A percentile compares a stretch with the other conserved stretches of the same genome.
phyloP scores from a whole-genome alignment of 768 basidiomycete species.

The Artomyces pyxidatus region DNA sequence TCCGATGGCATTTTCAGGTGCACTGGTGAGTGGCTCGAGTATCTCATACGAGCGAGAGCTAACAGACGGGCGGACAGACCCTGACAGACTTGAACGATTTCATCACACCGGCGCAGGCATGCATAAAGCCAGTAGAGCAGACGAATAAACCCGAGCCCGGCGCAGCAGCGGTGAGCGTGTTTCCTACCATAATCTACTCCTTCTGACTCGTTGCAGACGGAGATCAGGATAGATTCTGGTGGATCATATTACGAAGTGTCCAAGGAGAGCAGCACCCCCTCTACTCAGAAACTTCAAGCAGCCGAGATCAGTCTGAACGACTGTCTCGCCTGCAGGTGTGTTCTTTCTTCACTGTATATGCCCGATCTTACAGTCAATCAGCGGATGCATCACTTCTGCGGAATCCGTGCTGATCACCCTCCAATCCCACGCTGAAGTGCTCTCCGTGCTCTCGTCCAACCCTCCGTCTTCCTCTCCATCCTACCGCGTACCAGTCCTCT shows the following conservation, averaged over 20 bases:
- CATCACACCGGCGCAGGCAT: constrained; percentile 91
- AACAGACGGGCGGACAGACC: constrained; percentile 39
- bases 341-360: constrained; percentile 8
- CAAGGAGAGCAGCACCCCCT: constrained; percentile 20
- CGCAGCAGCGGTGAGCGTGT: constrained; percentile 33
- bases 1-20: constrained; percentile 1
- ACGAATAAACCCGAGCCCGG: constrained; percentile 33
- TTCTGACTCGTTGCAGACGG: constrained; percentile 82
- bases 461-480: constrained; percentile 27
- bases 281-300: constrained; percentile 66
- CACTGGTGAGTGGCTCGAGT: constrained; percentile 4
- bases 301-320: constrained; percentile 97
- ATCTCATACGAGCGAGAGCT: not conserved
- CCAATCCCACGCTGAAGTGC: constrained; percentile 91
- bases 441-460: constrained; percentile 64
- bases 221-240: constrained; percentile 80
- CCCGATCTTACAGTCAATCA: constrained; percentile 29
- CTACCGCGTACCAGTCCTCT: constrained; percentile 60
- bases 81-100: constrained; percentile 95
- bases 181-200: not conserved
- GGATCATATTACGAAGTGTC: constrained; percentile 87
- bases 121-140: constrained; percentile 88
- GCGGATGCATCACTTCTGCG: constrained; percentile 97
- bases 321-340: constrained; percentile 95
- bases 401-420: constrained; percentile 95